These are phyloP conservation scores for Candida awuae DNA, from an alignment of 805 yeast species.

Conservation along the genomic window DNA sequence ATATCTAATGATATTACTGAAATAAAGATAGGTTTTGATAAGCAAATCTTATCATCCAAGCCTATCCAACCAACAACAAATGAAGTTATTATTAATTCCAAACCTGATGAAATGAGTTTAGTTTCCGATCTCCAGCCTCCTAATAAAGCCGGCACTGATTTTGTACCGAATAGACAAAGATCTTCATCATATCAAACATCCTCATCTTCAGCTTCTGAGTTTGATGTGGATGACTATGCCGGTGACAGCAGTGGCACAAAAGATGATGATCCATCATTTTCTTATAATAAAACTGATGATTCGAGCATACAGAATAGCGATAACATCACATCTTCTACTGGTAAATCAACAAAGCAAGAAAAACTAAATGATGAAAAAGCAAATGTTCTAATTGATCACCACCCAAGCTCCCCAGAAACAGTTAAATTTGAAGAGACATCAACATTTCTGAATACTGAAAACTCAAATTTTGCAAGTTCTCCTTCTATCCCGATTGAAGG, in stretches of 20 bases:
- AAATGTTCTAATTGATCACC: conserved; percentile 2
- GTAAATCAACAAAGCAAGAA: no score
- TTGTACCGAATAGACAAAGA: background rate
- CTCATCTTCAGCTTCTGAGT: conserved; percentile 10
- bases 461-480: background rate
- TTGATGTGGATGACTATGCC: conserved; percentile 13
- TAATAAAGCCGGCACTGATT: no score
- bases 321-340: no score
- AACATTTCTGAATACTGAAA: background rate
- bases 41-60: no score
- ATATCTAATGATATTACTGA: no score
- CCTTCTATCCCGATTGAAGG: background rate
- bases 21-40: no score
- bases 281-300: conserved; percentile 2
- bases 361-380: conserved; percentile 2
- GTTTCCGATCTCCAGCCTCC: no score
- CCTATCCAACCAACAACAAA: no score
- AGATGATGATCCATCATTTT: conserved; percentile 1
- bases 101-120: no score
- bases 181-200: background rate
- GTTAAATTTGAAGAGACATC: conserved; percentile 1
- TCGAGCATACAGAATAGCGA: background rate
- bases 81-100: no score
- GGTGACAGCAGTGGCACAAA: background rate
- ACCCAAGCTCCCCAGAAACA: background rate